These are phyloP conservation scores for Fusarium nygamai DNA, from an alignment of 2,329 filamentous ascomycete species.

Conservation along the genomic window DNA sequence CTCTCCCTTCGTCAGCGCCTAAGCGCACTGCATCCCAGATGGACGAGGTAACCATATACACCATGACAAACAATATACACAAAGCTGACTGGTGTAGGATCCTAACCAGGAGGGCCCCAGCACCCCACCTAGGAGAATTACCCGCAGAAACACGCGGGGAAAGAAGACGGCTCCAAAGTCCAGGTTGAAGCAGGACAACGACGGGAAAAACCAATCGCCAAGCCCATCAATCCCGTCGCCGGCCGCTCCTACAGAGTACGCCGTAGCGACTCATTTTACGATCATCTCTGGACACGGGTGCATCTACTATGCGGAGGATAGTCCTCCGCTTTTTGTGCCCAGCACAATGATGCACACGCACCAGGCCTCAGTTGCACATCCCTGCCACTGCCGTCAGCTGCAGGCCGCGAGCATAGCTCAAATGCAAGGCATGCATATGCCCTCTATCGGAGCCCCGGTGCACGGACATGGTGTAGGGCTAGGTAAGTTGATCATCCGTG, in stretches of 20 bases:
- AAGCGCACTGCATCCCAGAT: not conserved
- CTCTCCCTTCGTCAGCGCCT: not conserved
- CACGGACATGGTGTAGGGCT: not conserved
- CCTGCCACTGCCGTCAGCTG: not conserved
- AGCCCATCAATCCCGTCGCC: not conserved
- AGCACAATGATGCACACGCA: not conserved
- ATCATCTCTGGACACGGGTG: not conserved
- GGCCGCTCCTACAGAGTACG: not conserved
- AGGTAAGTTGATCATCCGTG: not conserved
- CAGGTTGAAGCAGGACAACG: not conserved
- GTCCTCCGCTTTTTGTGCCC: not conserved
- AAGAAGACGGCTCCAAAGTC: not conserved
- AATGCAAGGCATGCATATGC: not conserved
- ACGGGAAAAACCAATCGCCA: rapidly evolving
- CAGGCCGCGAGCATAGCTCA: not conserved
- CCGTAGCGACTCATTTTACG: not conserved
- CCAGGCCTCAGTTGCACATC: not conserved
- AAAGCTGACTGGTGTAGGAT: not conserved
- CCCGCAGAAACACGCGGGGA: not conserved
- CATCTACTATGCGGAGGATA: not conserved
- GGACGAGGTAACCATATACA: not conserved
- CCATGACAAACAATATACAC: not conserved
- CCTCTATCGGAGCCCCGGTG: not conserved
- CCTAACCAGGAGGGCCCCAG: not conserved
- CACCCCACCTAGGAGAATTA: not conserved